Evolutionary conservation across 352 stramenopile genomes (phyloP).

Genomic region (Globisporangium orthogonon): DNA sequence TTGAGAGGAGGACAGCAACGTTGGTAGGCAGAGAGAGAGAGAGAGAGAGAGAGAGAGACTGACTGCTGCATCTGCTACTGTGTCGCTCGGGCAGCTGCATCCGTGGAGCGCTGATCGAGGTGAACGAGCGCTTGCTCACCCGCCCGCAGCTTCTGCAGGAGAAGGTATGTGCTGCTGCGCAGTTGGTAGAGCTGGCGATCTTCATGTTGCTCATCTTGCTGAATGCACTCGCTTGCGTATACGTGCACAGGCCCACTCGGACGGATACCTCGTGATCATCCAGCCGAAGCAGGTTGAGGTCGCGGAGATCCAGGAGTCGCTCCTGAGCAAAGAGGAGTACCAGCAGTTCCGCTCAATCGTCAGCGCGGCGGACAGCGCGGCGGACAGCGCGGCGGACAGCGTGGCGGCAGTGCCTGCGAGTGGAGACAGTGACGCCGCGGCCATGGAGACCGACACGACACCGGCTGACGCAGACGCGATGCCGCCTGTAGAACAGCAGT

Average conservation of each 20-base stretch:
- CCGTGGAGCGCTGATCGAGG: conserved; percentile 67
- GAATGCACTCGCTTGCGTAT: background rate
- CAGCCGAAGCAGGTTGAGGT: conserved; percentile 78
- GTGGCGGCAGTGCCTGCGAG: background rate
- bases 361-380: conserved; percentile 3
- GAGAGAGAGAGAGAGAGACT: background rate
- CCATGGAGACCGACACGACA: background rate
- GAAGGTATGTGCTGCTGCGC: conserved; percentile 15
- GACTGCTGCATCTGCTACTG: background rate
- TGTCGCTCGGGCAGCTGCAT: conserved; percentile 43
- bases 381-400: background rate
- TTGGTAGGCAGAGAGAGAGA: too few relatives aligned
- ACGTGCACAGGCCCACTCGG: conserved; percentile 37
- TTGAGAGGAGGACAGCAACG: background rate
- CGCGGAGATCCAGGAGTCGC: conserved; percentile 73
- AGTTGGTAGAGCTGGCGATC: background rate
- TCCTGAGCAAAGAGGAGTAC: conserved; percentile 78
- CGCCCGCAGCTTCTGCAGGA: conserved; percentile 57
- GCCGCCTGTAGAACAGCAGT: background rate
- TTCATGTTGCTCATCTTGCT: background rate
- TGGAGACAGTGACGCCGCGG: background rate
- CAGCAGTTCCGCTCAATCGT: conserved; percentile 52
- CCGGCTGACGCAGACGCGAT: background rate
- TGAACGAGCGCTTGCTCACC: conserved; percentile 60
- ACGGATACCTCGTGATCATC: conserved; percentile 78